Evolutionary conservation across 2,329 filamentous ascomycete genomes (phyloP).

Genomic region (Raffaelea ambrosiae): DNA sequence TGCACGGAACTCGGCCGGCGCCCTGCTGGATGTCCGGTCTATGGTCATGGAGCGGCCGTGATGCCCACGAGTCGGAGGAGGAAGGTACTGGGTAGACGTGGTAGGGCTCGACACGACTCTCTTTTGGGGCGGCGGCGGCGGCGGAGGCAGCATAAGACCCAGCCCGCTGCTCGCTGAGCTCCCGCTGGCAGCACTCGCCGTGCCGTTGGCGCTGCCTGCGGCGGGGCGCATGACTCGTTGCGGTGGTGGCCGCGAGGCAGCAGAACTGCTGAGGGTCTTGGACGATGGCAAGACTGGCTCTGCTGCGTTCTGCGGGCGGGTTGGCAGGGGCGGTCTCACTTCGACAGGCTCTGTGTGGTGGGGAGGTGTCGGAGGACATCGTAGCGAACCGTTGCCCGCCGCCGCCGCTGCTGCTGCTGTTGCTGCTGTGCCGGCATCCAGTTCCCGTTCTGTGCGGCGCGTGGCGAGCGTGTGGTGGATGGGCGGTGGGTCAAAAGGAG

Average conservation of each 20-base stretch:
- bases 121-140: conserved; percentile 21
- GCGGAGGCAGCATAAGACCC: conserved; percentile 8
- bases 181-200: not conserved
- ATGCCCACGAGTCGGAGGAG: conserved; percentile 28
- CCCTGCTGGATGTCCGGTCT: conserved; percentile 30
- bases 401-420: no score
- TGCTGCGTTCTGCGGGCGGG: conserved; percentile 33
- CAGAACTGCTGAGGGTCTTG: not conserved
- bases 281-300: not conserved
- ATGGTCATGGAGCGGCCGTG: conserved; percentile 44
- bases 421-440: conserved; percentile 25
- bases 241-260: conserved; percentile 8
- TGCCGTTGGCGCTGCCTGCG: not conserved
- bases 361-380: conserved; percentile 14
- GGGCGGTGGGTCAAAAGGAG: conserved; percentile 42
- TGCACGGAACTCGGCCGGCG: conserved; percentile 27
- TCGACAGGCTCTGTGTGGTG: conserved; percentile 34
- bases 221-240: conserved; percentile 12
- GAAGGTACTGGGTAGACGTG: conserved; percentile 32
- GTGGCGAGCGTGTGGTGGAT: conserved; percentile 38
- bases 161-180: not conserved
- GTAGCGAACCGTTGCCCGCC: not conserved
- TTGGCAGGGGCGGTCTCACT: conserved; percentile 37
- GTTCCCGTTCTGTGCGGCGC: conserved; percentile 37
- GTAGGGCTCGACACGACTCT: conserved; percentile 38